These are phyloP conservation scores for Boechera divaricarpa DNA, from an alignment of 345 rosid species.

Conservation along the genomic window DNA sequence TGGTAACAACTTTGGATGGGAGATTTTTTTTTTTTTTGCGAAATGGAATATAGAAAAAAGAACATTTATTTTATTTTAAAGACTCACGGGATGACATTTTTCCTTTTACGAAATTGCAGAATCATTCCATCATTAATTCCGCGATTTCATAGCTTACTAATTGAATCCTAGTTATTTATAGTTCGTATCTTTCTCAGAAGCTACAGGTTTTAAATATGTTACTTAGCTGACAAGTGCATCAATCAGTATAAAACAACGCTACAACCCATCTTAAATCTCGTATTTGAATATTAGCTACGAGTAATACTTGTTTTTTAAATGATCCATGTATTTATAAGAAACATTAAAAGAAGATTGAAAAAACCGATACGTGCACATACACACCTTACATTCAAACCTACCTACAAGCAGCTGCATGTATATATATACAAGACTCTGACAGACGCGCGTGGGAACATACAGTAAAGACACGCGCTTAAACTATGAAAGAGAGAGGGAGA, in stretches of 20 bases:
- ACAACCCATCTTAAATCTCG: not conserved
- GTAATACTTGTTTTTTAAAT: not conserved
- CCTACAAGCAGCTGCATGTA: constrained; percentile 18
- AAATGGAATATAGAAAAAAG: too few relatives aligned
- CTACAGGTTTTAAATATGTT: not conserved
- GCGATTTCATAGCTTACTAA: too few relatives aligned
- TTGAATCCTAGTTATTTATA: not conserved
- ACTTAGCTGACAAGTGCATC: constrained; percentile 11
- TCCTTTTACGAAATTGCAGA: too few relatives aligned
- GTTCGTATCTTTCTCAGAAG: constrained; percentile 25
- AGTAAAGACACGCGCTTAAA: constrained; percentile 16
- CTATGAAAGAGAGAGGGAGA: too few relatives aligned
- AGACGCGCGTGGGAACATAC: not conserved
- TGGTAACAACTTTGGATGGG: too few relatives aligned
- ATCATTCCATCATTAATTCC: too few relatives aligned
- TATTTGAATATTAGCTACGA: not conserved
- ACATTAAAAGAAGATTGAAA: not conserved
- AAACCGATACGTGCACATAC: constrained; percentile 11
- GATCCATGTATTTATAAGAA: not conserved
- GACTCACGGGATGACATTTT: too few relatives aligned
- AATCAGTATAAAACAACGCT: constrained; percentile 11
- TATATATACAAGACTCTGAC: constrained; percentile 21
- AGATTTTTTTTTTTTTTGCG: too few relatives aligned
- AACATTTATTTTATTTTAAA: too few relatives aligned
- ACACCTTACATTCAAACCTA: not conserved